Evolutionary conservation across 768 basidiomycete species (phyloP), one percentile per base, ranked within the genome.

Genomic region (Baorangia bicolor): DNA sequence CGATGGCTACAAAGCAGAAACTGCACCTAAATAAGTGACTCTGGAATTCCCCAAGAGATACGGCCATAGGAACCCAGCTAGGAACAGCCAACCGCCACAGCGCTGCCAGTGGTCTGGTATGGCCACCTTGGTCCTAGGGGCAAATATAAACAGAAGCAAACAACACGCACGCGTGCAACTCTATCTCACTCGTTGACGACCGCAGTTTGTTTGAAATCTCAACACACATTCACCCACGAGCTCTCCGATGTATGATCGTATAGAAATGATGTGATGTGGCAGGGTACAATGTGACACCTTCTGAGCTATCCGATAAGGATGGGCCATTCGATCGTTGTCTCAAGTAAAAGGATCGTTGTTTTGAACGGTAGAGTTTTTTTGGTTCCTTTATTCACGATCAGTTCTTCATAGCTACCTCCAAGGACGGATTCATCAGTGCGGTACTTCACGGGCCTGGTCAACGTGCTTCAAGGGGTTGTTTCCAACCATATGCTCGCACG

Each of bases 401-500:
- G 40, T 41, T 23, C 23, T 11, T 23, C 43, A 14, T 44, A 44
- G 27, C 5, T 30, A n/a, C 28, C 11, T 43, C 28, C 23, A 16
- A 27, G 41, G 14, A 11, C 41, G n/a, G n/a, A n/a, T n/a, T n/a
- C n/a, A n/a, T n/a, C n/a, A n/a, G n/a, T n/a, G n/a, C n/a, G n/a
- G n/a, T n/a, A n/a, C n/a, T n/a, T n/a, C n/a, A n/a, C n/a, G n/a
- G n/a, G n/a, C 20, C 41, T 16, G 12, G 21, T 49, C 16, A 13
- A 9, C 12, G 11, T 27, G 10, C 20, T 9, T n/a, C n/a, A 18
- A 10, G 5, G 8, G 18, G 25, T 45, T 58, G 55, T 45, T 40
- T 66, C 81, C 79, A 84, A 9, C 83, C 88, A 56, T 83, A 83
- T 5, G 87, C 89, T 57, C 88, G 77, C n/a, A 88, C 74, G 1